Evolutionary conservation across 2,329 filamentous ascomycete genomes (phyloP).

Genomic region (Metarhizium humberi): DNA sequence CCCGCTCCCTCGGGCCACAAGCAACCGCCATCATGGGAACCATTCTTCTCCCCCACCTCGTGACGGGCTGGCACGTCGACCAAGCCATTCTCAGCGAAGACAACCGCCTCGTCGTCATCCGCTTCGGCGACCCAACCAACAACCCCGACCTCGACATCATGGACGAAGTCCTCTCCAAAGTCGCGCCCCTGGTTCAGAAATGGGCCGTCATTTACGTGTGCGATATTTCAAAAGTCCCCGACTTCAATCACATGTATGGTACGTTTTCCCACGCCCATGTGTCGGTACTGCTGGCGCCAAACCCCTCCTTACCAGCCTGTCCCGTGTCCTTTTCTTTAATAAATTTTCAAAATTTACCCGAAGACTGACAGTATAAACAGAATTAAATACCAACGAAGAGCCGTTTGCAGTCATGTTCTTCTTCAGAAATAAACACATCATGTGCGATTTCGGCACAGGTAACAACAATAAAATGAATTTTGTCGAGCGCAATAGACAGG

Average conservation of each 20-base stretch:
- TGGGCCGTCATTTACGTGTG: slow-evolving; percentile 90
- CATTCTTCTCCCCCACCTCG: slow-evolving; percentile 83
- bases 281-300: no score
- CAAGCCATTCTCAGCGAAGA: slow-evolving; percentile 85
- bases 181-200: slow-evolving; percentile 89
- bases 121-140: slow-evolving; percentile 59
- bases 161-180: slow-evolving; percentile 91
- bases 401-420: slow-evolving; percentile 94
- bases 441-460: slow-evolving; percentile 94
- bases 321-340: not conserved
- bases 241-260: slow-evolving; percentile 94
- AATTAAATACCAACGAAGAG: slow-evolving; percentile 34
- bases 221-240: slow-evolving; percentile 82
- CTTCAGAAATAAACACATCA: slow-evolving; percentile 98
- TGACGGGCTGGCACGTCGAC: slow-evolving; percentile 95
- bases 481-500: slow-evolving; percentile 91
- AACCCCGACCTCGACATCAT: slow-evolving; percentile 70
- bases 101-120: slow-evolving; percentile 85
- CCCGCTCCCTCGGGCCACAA: not conserved
- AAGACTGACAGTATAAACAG: not conserved
- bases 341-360: not conserved
- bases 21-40: slow-evolving; percentile 50
- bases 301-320: not conserved
- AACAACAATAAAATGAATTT: slow-evolving; percentile 99
- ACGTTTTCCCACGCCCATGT: slow-evolving; percentile 13